These are phyloP conservation scores for Panicum miliaceum DNA, from an alignment of 176 grass and related monocot species.

Conservation along the genomic window DNA sequence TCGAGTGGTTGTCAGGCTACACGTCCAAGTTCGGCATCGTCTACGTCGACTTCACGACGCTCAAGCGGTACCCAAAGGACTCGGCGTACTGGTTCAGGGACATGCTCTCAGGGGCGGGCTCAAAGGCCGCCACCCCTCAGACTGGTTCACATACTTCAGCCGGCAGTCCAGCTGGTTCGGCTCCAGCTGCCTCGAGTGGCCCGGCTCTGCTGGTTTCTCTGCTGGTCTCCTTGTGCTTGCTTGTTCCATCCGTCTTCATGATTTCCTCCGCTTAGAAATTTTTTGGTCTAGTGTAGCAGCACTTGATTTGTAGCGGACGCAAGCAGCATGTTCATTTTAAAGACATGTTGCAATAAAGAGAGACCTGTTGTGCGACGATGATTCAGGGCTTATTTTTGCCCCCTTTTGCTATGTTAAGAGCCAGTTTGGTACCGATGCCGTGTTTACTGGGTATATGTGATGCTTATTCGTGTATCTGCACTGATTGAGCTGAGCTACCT, in stretches of 20 bases:
- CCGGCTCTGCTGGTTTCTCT: conserved; percentile 25
- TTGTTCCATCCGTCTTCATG: conserved; percentile 42
- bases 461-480: not conserved
- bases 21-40: conserved; percentile 81
- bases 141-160: not conserved
- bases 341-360: conserved; percentile 12
- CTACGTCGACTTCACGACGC: conserved; percentile 71
- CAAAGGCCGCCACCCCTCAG: conserved; percentile 24
- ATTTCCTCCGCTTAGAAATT: conserved; percentile 20
- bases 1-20: conserved; percentile 81
- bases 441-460: not conserved
- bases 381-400: not conserved
- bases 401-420: not conserved
- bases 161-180: not conserved
- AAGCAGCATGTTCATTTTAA: conserved; percentile 42
- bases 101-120: conserved; percentile 52
- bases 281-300: not conserved
- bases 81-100: conserved; percentile 81
- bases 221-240: conserved; percentile 39
- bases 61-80: conserved; percentile 71
- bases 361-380: not conserved
- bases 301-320: not conserved
- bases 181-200: conserved; percentile 24
- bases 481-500: not conserved
- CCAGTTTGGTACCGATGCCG: not conserved